Evolutionary conservation across 106 monocot genomes (phyloP).

Genomic region (Hemerocallis citrina): DNA sequence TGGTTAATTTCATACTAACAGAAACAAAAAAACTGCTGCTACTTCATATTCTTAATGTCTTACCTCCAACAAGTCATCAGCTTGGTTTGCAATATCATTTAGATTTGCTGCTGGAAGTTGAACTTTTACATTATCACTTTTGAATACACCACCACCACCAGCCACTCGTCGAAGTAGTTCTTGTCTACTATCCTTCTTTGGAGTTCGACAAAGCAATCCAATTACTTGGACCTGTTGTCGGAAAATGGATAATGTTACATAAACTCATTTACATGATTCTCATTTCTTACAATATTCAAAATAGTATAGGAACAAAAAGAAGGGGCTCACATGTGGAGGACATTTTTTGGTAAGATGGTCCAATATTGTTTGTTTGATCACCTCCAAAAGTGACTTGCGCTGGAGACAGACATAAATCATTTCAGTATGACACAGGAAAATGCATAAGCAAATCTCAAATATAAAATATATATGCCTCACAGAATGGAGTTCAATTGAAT

Average conservation of each 20-base stretch:
- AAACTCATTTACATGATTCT: neutral
- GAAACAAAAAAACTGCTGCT: neutral
- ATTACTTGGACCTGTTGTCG: constrained; percentile 84
- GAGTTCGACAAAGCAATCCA: constrained; percentile 91
- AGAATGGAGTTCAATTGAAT: too few relatives aligned
- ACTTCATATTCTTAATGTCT: neutral
- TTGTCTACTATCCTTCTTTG: constrained; percentile 74
- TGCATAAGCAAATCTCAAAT: neutral
- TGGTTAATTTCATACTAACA: neutral
- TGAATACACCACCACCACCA: constrained; percentile 90
- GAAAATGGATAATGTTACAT: neutral
- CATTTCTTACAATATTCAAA: neutral
- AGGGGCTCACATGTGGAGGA: constrained; percentile 78
- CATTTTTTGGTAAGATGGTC: constrained; percentile 95
- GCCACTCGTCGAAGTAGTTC: constrained; percentile 90
- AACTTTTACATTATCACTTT: constrained; percentile 68
- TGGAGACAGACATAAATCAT: constrained; percentile 17
- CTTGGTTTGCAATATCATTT: constrained; percentile 92
- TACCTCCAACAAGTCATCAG: constrained; percentile 95
- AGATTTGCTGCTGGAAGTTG: constrained; percentile 91
- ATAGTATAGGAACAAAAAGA: neutral
- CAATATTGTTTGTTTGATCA: constrained; percentile 85
- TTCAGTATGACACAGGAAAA: constrained; percentile 3
- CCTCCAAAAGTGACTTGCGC: constrained; percentile 91
- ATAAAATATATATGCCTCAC: too few relatives aligned